phyloP scores from a whole-genome alignment of 345 rosid species.

The Eutrema heterophyllum region DNA sequence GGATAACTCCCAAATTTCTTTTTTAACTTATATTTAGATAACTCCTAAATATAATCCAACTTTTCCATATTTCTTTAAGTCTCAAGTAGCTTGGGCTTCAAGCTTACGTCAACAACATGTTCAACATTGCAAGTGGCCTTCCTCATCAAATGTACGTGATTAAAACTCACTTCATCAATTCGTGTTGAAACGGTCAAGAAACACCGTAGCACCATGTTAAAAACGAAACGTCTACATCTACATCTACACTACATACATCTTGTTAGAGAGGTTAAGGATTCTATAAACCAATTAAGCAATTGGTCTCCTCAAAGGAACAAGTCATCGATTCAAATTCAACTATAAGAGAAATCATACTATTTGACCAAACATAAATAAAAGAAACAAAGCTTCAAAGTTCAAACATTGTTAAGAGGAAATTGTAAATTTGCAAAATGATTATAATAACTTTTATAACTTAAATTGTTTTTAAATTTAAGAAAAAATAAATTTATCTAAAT shows the following conservation, averaged over 20 bases:
- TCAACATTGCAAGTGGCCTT: not conserved
- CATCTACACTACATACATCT: not conserved
- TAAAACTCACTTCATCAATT: not conserved
- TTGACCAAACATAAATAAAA: not conserved
- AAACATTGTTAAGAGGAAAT: not conserved
- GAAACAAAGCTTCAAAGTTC: not conserved
- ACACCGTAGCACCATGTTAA: no score
- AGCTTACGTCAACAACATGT: no score
- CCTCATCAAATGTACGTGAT: not conserved
- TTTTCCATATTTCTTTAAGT: no score
- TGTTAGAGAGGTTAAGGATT: not conserved
- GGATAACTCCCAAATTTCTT: no score
- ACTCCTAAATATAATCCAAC: no score
- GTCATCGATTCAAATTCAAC: not conserved
- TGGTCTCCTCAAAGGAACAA: not conserved
- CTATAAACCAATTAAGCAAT: not conserved
- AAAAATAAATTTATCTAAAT: no score
- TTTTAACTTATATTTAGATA: no score
- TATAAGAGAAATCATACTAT: not conserved
- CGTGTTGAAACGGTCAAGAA: slow-evolving; percentile 14
- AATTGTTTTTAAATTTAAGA: no score
- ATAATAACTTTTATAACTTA: not conserved
- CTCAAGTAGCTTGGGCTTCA: no score
- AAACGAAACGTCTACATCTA: not conserved
- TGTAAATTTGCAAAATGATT: not conserved